These are phyloP conservation scores for Xylariaceae sp. DNA, from an alignment of 2,329 filamentous ascomycete species.

Conservation along the genomic window DNA sequence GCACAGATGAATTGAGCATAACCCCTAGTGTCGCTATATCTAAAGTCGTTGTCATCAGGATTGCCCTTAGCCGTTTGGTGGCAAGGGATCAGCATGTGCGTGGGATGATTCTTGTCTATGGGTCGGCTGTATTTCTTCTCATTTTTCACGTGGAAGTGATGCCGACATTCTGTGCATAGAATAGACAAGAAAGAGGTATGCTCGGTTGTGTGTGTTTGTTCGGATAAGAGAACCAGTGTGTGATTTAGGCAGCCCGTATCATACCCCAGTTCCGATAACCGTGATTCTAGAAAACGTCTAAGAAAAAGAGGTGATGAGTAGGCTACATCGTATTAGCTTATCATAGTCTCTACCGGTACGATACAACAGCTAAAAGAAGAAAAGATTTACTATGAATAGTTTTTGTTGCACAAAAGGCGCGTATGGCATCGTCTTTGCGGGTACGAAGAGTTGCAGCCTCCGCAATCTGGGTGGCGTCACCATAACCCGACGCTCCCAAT, in stretches of 20 bases:
- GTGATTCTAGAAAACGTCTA: slow-evolving; percentile 32
- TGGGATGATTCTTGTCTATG: slow-evolving; percentile 28
- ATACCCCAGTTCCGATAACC: slow-evolving; percentile 29
- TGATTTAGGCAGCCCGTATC: slow-evolving; percentile 31
- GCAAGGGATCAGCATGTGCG: slow-evolving; percentile 39
- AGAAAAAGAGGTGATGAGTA: slow-evolving; percentile 40
- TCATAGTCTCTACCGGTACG: neutral
- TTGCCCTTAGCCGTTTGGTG: slow-evolving; percentile 5
- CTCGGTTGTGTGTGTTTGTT: slow-evolving; percentile 26
- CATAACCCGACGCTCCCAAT: neutral
- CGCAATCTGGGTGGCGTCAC: too few species aligned
- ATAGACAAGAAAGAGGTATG: slow-evolving; percentile 33
- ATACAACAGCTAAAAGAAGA: neutral
- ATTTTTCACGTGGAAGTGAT: slow-evolving; percentile 39
- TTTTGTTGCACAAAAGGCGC: slow-evolving; percentile 6
- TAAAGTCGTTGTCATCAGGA: neutral
- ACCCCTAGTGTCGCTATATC: slow-evolving; percentile 22
- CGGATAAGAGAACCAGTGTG: slow-evolving; percentile 34
- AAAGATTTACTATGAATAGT: slow-evolving; percentile 18
- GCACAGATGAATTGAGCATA: slow-evolving; percentile 36
- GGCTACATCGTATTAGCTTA: slow-evolving; percentile 26
- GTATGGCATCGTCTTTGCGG: slow-evolving; percentile 10
- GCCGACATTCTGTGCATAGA: slow-evolving; percentile 36
- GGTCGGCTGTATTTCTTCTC: slow-evolving; percentile 20
- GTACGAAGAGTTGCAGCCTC: neutral